Evolutionary conservation across 2,329 filamentous ascomycete species (phyloP).

Genomic region (Pseudocercospora macadamiae): DNA sequence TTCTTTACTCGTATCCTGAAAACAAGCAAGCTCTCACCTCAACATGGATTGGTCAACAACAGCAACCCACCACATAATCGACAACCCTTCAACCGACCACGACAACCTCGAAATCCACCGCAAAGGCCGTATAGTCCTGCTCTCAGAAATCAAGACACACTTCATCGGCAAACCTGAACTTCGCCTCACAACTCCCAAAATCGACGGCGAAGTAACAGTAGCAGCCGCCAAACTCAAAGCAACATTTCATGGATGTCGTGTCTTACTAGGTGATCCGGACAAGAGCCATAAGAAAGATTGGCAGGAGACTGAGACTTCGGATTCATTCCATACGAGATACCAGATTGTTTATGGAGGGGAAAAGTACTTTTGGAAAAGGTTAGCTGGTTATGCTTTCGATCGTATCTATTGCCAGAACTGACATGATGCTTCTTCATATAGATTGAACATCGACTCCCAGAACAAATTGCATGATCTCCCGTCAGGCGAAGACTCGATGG

Average conservation of each 20-base stretch:
- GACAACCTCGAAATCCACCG: constrained; percentile 1
- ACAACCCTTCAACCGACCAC: neutral
- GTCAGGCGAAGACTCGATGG: neutral
- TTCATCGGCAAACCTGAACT: neutral
- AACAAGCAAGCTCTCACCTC: neutral
- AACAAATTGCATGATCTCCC: neutral
- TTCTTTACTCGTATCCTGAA: neutral
- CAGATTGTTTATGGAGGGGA: neutral
- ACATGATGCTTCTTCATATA: neutral
- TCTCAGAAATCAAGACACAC: neutral
- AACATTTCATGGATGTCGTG: neutral
- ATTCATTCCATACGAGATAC: neutral
- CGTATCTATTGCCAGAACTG: neutral
- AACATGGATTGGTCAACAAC: constrained; percentile 7
- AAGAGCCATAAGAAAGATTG: neutral
- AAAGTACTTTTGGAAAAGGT: neutral
- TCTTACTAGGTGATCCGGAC: neutral
- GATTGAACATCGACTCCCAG: neutral
- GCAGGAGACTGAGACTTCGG: neutral
- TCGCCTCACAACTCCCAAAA: neutral
- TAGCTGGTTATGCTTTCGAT: neutral
- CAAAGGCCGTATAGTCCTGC: constrained; percentile 4
- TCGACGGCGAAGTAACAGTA: neutral
- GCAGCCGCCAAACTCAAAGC: constrained; percentile 7
- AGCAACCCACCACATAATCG: constrained; percentile 1